Conservation (phyloP, 441 rosid species). For the Francoa sonchifolia region DNA sequence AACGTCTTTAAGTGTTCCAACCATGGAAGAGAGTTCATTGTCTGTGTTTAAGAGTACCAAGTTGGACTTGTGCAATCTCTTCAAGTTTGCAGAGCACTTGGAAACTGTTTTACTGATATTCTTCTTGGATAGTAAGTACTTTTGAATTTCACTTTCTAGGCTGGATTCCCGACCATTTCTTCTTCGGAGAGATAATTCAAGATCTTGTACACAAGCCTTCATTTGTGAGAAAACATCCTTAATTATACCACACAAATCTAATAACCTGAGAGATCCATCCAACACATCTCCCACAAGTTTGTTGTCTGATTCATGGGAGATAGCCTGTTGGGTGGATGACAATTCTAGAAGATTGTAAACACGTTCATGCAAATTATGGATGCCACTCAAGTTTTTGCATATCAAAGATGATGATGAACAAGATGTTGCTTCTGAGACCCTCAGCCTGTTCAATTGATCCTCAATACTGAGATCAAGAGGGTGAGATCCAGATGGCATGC, state of each 20-base stretch:
- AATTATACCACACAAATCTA: constrained; percentile 23
- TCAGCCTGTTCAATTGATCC: constrained; percentile 19
- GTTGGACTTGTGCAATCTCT: constrained; percentile 8
- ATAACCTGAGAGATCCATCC: constrained; percentile 25
- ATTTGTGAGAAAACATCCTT: constrained; percentile 24
- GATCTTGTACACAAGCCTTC: constrained; percentile 14
- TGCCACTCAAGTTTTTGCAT: constrained; percentile 11
- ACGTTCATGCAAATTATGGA: constrained; percentile 33
- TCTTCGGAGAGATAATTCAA: constrained; percentile 17
- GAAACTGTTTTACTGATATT: constrained; percentile 10
- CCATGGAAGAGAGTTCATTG: background rate
- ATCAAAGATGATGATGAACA: constrained; percentile 22
- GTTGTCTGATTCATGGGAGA: constrained; percentile 12
- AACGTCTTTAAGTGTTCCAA: constrained; percentile 11
- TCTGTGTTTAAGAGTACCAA: too few relatives aligned
- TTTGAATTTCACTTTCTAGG: constrained; percentile 7
- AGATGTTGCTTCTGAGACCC: constrained; percentile 13
- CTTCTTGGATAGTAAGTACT: constrained; percentile 17
- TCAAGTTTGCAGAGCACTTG: background rate
- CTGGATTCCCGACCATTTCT: constrained; percentile 8
- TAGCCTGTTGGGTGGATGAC: constrained; percentile 17
- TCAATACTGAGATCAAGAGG: constrained; percentile 19
- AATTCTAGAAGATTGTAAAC: constrained; percentile 24
- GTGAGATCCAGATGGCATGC: constrained; percentile 31
- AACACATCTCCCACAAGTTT: constrained; percentile 19